Conservation (phyloP, 139 green algal genomes). For the Dunaliella primolecta region DNA sequence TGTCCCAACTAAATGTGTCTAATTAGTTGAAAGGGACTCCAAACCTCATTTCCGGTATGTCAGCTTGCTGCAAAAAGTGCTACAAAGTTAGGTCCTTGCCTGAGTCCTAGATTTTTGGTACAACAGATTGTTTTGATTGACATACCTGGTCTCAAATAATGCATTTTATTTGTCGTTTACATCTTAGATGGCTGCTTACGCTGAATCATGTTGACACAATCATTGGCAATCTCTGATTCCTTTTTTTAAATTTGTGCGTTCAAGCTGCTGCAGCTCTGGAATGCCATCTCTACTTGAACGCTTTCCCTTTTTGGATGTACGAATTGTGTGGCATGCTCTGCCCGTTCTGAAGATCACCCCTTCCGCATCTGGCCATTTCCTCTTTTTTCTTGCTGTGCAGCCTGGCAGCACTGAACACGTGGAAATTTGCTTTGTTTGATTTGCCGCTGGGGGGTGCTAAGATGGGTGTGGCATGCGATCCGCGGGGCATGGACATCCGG, state of each 20-base stretch:
- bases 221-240: no score
- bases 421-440: slow-evolving; percentile 86
- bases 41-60: no score
- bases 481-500: slow-evolving; percentile 43
- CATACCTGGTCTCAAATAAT: no score
- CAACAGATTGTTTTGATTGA: no score
- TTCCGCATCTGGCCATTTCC: neutral
- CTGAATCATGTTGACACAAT: no score
- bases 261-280: neutral
- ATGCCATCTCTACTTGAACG: neutral
- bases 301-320: slow-evolving; percentile 10
- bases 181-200: no score
- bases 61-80: neutral
- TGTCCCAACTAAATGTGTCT: neutral
- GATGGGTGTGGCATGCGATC: slow-evolving; percentile 34
- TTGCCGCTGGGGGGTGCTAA: slow-evolving; percentile 89
- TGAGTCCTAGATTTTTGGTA: no score
- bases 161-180: no score
- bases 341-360: no score
- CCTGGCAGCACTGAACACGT: slow-evolving; percentile 84
- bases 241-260: no score
- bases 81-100: no score
- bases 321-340: neutral
- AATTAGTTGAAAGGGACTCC: neutral
- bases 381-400: slow-evolving; percentile 15